Evolutionary conservation across 176 grass and related monocot species (phyloP).

Genomic region (Saccharum officinarum): DNA sequence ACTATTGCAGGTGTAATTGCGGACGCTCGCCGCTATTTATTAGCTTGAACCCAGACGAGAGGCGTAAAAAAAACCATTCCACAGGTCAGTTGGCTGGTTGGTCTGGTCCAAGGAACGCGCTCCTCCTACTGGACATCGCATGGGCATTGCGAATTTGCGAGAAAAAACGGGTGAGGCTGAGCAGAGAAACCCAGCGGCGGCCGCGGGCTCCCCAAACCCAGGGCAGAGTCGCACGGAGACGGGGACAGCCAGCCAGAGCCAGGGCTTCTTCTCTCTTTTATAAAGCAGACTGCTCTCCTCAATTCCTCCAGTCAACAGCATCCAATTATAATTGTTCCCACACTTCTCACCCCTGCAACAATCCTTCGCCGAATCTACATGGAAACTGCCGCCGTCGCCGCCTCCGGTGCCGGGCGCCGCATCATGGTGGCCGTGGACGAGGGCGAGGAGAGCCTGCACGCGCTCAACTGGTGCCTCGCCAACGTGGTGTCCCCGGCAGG

Average conservation of each 20-base stretch:
- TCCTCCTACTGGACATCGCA: too few relatives aligned
- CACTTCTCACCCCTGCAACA: neutral
- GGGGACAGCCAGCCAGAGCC: neutral
- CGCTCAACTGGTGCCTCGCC: slow-evolving; percentile 60
- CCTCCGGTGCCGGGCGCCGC: slow-evolving; percentile 22
- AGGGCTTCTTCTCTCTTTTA: too few relatives aligned
- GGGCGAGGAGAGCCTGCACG: slow-evolving; percentile 57
- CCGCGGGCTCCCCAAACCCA: neutral
- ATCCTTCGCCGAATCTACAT: neutral
- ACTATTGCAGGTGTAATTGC: too few relatives aligned
- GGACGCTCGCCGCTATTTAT: too few relatives aligned
- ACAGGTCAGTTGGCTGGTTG: too few relatives aligned
- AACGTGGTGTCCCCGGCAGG: slow-evolving; percentile 32
- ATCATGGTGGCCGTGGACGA: slow-evolving; percentile 58
- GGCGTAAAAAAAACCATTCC: too few relatives aligned
- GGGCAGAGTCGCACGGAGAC: neutral
- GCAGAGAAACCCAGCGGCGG: slow-evolving; percentile 17
- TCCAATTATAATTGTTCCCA: too few relatives aligned
- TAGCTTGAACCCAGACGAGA: too few relatives aligned
- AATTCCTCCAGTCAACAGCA: too few relatives aligned
- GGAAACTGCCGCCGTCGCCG: neutral
- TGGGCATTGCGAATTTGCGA: too few relatives aligned
- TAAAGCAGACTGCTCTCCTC: too few relatives aligned
- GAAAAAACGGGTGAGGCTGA: neutral
- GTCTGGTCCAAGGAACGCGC: too few relatives aligned